Percentiles rank a stretch among this genome's conserved stretches.
These are phyloP conservation scores for Arthrinium phaeospermum DNA, from an alignment of 2,329 filamentous ascomycete genomes.

Conservation along the genomic window DNA sequence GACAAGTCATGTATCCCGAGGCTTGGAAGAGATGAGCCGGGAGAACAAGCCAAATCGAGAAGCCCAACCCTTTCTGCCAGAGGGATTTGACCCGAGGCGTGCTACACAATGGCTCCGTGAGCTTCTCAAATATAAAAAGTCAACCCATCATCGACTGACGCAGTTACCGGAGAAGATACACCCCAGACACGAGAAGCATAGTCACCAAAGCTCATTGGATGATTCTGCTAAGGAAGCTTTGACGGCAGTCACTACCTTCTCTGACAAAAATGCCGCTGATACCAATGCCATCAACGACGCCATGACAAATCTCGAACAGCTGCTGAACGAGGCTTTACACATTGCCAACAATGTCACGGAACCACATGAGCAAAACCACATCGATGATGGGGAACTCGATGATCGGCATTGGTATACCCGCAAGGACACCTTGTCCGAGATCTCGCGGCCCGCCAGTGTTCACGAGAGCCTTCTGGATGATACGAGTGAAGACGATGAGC, in stretches of 20 bases:
- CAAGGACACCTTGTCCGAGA: not conserved
- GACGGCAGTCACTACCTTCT: constrained; percentile 36
- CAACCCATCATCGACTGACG: constrained; percentile 30
- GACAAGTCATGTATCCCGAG: constrained; percentile 24
- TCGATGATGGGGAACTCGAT: constrained; percentile 29
- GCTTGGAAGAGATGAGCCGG: constrained; percentile 14
- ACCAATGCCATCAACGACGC: constrained; percentile 32
- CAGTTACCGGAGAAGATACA: constrained; percentile 33
- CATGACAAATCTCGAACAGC: constrained; percentile 48
- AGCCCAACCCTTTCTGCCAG: constrained; percentile 24
- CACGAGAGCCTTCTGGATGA: constrained; percentile 27
- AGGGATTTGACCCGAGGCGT: constrained; percentile 29
- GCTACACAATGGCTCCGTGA: constrained; percentile 36
- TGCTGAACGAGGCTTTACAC: constrained; percentile 52
- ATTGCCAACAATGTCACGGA: constrained; percentile 49
- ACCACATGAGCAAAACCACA: constrained; percentile 30
- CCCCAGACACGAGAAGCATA: constrained; percentile 29
- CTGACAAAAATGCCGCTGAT: constrained; percentile 31
- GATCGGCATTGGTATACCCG: not conserved
- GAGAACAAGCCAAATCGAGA: constrained; percentile 18
- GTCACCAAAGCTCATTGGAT: constrained; percentile 28
- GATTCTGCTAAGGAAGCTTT: constrained; percentile 22
- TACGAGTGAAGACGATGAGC: constrained; percentile 26
- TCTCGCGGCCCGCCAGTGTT: constrained; percentile 24
- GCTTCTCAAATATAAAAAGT: constrained; percentile 31